Base-by-base conservation (phyloP, 2,329 filamentous ascomycete genomes). In the Seiridium cupressi region DNA sequence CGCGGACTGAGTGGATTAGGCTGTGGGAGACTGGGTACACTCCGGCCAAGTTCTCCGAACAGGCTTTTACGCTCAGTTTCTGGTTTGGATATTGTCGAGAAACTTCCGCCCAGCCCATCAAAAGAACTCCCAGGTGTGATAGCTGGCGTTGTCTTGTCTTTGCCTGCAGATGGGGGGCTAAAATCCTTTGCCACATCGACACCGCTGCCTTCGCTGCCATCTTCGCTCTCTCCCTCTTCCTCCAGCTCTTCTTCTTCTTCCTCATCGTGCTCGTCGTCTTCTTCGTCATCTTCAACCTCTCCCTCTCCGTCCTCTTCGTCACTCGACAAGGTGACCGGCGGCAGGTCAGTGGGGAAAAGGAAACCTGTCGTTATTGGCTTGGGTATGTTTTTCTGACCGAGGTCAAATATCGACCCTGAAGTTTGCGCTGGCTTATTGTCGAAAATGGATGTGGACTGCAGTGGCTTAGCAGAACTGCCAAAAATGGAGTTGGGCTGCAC, bases 121-220 rank as follows among this genome's bases (percentile, higher is more conserved):
- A 88, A 88, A 0, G 86, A 88, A 65, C 83, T 85, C 62, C 85
- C 79, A 1, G 85, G 83, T 0, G 84, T 85, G 60, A 81, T 77
- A 35, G 81, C 78, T 60, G 82, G 78, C 26, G 55, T 58, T 11
- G 82, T 81, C 44, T 78, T 76, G 42, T 76, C 76, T 13, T 75
- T 66, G 44, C 75, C 76, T 57, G 74, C 75, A 11, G 79, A 78
- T 5, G 74, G 78, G 26, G 83, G 84, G 65, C 83, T 88, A 10
- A 88, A 73, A 55, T 89, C 86, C 66, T 88, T 85, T n/a, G 81
- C 81, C 51, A 89, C 82, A 70, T 89, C 86, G 54, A 89, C 79
- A 32, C 85, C 87, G 62, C 86, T 89, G 11, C 86, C 86, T 67
- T 85, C 82, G 51, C 74, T 79, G 1, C 61, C 74, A 7, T 61